Base-by-base conservation (phyloP, 345 rosid species). In the Sisymbrium irio region DNA sequence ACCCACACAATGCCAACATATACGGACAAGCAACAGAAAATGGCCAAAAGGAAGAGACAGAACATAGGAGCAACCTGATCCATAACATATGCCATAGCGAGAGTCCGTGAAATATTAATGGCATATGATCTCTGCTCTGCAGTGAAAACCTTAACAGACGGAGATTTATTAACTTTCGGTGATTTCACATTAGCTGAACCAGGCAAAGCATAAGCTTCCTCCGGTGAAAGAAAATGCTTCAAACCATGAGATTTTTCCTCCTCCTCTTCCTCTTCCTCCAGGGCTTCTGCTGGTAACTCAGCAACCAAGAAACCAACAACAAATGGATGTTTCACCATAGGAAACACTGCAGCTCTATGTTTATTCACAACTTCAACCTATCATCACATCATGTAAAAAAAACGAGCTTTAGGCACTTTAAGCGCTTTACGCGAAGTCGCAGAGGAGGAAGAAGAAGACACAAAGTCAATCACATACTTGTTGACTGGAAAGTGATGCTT, bases 11-110 rank as follows among this genome's bases (percentile, higher is more conserved):
- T 5, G 39, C 19, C 47, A 71, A 55, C 73, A 62, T n/a, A 14
- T 3, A 40, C 25, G 28, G 5, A 44, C 15, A 15, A 69, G 32
- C 55, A 41, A 28, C 27, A 54, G n/a, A 56, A 32, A 27, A 15
- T 1, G 6, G 11, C 12, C 44, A 35, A 61, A 22, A 9, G 6
- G 44, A 65, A 57, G 6, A 51, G 11, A 22, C 28, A 27, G 28
- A 27, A 27, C 28, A 27, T 27, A 27, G 28, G 11, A 68, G 55
- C 57, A 62, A 91, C 97, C 98, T 93, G 97, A 80, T 93, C 98
- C 97, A 93, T 88, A 32, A 93, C 96, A 80, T 94, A 89, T 0
- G 97, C 97, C 95, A 91, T 87, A 53, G 96, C 98, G 10, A 89
- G 79, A 69, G 96, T 80, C 25, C 78, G 83, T 18, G 91, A 82